These are phyloP conservation scores for Metschnikowia chrysomelidarum DNA, from an alignment of 805 yeast genomes.

Conservation along the genomic window DNA sequence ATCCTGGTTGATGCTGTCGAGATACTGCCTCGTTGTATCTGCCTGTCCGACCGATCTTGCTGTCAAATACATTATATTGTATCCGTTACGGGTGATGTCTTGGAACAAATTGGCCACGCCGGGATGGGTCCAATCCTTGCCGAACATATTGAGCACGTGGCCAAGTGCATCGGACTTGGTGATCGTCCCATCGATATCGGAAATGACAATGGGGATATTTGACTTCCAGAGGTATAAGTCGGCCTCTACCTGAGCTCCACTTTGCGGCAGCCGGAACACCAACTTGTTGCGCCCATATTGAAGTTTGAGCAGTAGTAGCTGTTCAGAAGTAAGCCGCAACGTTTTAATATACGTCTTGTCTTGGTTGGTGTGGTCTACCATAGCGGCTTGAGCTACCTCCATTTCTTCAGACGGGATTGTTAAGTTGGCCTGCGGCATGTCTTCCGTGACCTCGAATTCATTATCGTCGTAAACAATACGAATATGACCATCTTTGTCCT, in stretches of 20 bases:
- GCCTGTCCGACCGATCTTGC: slow-evolving; percentile 96
- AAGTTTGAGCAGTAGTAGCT: slow-evolving; percentile 68
- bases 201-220: slow-evolving; percentile 85
- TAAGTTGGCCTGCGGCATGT: slow-evolving; percentile 9
- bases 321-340: slow-evolving; percentile 86
- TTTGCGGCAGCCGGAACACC: slow-evolving; percentile 76
- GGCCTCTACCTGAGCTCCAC: slow-evolving; percentile 72
- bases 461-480: slow-evolving; percentile 42
- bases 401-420: slow-evolving; percentile 10
- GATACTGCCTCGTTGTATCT: slow-evolving; percentile 82
- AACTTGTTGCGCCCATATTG: slow-evolving; percentile 78
- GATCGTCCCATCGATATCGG: slow-evolving; percentile 97
- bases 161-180: slow-evolving; percentile 98
- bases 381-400: slow-evolving; percentile 1
- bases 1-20: slow-evolving; percentile 71
- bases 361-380: slow-evolving; percentile 5
- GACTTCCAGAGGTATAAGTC: slow-evolving; percentile 81
- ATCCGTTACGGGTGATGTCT: slow-evolving; percentile 87
- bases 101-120: slow-evolving; percentile 91
- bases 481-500: slow-evolving; percentile 67
- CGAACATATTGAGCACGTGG: slow-evolving; percentile 88
- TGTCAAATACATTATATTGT: slow-evolving; percentile 88
- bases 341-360: slow-evolving; percentile 70
- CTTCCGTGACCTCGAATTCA: slow-evolving; percentile 11
- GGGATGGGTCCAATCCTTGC: slow-evolving; percentile 96